Evolutionary conservation across 495 filamentous ascomycete species (phyloP).

Genomic region (Paragyromitra xinjiangensis): DNA sequence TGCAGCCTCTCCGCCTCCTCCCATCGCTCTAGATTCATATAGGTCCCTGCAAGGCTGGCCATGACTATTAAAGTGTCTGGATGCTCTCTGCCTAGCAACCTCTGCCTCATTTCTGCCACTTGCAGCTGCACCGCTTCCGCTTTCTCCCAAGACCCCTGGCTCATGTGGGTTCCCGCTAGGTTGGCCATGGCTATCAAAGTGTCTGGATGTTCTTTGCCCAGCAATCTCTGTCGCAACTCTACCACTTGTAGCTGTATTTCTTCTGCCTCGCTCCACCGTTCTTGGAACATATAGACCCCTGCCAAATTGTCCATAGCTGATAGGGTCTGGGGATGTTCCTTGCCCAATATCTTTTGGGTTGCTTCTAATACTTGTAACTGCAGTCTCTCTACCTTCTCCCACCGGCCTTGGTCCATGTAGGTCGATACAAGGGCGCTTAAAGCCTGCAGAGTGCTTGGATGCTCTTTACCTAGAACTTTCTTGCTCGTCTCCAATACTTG

Average conservation of each 20-base stretch:
- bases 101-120: not conserved
- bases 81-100: conserved; percentile 17
- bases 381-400: conserved; percentile 7
- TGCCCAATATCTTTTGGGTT: not conserved
- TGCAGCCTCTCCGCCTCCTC: conserved; percentile 10
- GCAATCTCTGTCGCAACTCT: not conserved
- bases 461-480: conserved; percentile 42
- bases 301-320: conserved; percentile 26
- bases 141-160: conserved; percentile 54
- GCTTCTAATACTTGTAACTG: not conserved
- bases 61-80: not conserved
- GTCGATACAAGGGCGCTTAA: not conserved
- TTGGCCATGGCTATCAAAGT: conserved; percentile 11
- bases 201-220: conserved; percentile 24
- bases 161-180: conserved; percentile 41
- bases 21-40: conserved; percentile 24
- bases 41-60: conserved; percentile 13
- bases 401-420: conserved; percentile 14
- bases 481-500: conserved; percentile 39
- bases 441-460: conserved; percentile 17
- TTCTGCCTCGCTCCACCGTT: conserved; percentile 31
- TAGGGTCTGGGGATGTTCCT: conserved; percentile 26
- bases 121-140: conserved; percentile 13
- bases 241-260: conserved; percentile 8
- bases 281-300: conserved; percentile 7